Evolutionary conservation across 2,329 filamentous ascomycete species (phyloP).

Genomic region (Colletotrichum sp.): DNA sequence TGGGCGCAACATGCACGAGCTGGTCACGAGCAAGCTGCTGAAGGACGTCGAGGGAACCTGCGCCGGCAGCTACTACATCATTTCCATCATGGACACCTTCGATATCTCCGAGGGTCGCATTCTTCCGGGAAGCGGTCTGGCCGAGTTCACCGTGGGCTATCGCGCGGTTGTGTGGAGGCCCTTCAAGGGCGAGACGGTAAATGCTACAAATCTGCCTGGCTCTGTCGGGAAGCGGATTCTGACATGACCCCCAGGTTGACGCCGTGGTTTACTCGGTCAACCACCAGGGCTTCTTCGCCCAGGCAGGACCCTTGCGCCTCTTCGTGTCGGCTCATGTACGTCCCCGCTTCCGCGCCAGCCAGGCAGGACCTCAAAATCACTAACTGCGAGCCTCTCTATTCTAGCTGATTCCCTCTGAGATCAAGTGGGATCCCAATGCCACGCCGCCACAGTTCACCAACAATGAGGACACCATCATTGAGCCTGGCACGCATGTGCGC

Average conservation of each 20-base stretch:
- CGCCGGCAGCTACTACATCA: slow-evolving; percentile 95
- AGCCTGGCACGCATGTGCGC: slow-evolving; percentile 90
- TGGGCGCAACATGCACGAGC: slow-evolving; percentile 88
- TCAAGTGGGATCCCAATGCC: slow-evolving; percentile 94
- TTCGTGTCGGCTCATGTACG: slow-evolving; percentile 85
- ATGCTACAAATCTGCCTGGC: slow-evolving; percentile 35
- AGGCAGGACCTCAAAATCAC: slow-evolving; percentile 10
- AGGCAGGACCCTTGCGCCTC: slow-evolving; percentile 77
- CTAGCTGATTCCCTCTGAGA: slow-evolving; percentile 87
- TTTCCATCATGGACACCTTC: slow-evolving; percentile 96
- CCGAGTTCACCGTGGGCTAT: slow-evolving; percentile 94
- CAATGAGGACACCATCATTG: slow-evolving; percentile 91
- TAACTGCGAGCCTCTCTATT: slow-evolving; percentile 27
- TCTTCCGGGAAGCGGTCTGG: slow-evolving; percentile 87
- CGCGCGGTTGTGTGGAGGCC: slow-evolving; percentile 97
- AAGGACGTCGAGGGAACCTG: slow-evolving; percentile 95
- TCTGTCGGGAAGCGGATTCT: slow-evolving; percentile 18
- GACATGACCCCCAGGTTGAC: slow-evolving; percentile 72
- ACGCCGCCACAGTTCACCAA: slow-evolving; percentile 98
- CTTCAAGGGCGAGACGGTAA: slow-evolving; percentile 96
- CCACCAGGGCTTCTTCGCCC: slow-evolving; percentile 87
- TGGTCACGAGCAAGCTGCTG: slow-evolving; percentile 87
- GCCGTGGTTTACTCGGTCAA: slow-evolving; percentile 92
- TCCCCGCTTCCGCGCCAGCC: slow-evolving; percentile 25
- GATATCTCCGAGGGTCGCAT: slow-evolving; percentile 94